A percentile compares a stretch with the other conserved stretches of the same genome.
Evolutionary conservation across 192 early-diverging fungal genomes (phyloP).

Genomic region (Spizellomyces punctatus): DNA sequence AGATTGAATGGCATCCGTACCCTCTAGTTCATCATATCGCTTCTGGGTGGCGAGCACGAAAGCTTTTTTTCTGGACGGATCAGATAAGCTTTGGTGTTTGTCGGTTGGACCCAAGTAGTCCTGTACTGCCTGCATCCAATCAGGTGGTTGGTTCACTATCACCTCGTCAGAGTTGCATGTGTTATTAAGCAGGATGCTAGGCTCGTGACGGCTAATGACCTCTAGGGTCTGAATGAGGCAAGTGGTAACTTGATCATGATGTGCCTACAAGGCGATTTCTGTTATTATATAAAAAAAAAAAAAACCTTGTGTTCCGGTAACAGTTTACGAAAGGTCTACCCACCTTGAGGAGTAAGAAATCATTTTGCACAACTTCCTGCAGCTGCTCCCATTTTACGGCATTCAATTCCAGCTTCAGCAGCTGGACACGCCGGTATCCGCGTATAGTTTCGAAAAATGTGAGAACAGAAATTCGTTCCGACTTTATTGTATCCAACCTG

Average conservation of each 20-base stretch:
- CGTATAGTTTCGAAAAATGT: slow-evolving; percentile 37
- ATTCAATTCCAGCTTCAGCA: slow-evolving; percentile 36
- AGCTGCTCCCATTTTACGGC: slow-evolving; percentile 30
- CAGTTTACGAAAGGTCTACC: not conserved
- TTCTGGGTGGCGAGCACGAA: not conserved
- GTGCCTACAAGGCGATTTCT: slow-evolving; percentile 8
- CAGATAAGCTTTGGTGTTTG: not conserved
- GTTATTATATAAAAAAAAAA: no score
- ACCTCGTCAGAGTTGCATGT: not conserved
- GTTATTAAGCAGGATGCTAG: slow-evolving; percentile 20
- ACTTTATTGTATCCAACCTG: slow-evolving; percentile 3
- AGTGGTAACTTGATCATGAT: slow-evolving; percentile 15
- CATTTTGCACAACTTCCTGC: slow-evolving; percentile 11
- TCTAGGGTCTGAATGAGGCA: slow-evolving; percentile 34
- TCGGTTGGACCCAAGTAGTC: not conserved
- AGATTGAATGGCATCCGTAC: not conserved
- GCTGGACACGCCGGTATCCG: slow-evolving; percentile 28
- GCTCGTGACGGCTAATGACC: slow-evolving; percentile 25
- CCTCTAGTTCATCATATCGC: not conserved
- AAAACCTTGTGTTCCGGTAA: no score
- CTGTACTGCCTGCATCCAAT: not conserved
- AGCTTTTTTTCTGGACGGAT: not conserved
- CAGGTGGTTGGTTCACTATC: not conserved
- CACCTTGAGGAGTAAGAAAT: slow-evolving; percentile 16
- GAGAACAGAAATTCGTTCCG: slow-evolving; percentile 14